Evolutionary conservation across 768 basidiomycete species (phyloP).

Genomic region (Lactarius hatsudake): DNA sequence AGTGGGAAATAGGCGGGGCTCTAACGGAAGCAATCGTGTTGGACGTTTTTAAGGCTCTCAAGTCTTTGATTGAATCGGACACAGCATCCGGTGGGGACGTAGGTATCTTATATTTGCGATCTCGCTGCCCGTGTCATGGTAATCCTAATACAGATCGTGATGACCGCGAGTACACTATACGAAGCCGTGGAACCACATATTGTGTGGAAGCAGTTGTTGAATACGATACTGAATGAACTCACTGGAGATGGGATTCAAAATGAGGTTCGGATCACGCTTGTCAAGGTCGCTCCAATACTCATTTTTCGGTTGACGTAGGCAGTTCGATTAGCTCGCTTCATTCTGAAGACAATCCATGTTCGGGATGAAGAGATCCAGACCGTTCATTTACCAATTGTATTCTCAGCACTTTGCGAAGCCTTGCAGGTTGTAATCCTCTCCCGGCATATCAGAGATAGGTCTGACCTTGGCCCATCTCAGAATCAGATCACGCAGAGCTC

Average conservation of each 20-base stretch:
- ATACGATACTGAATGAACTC: slow-evolving; percentile 54
- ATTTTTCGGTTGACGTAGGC: slow-evolving; percentile 42
- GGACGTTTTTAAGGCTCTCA: slow-evolving; percentile 75
- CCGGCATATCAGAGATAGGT: background rate
- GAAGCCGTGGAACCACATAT: slow-evolving; percentile 90
- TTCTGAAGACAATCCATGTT: slow-evolving; percentile 65
- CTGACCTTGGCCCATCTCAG: slow-evolving; percentile 5
- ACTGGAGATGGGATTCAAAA: slow-evolving; percentile 39
- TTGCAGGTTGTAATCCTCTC: slow-evolving; percentile 50
- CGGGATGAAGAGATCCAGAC: slow-evolving; percentile 87
- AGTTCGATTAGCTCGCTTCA: slow-evolving; percentile 64
- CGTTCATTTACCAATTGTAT: slow-evolving; percentile 78
- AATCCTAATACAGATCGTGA: slow-evolving; percentile 49
- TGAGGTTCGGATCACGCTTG: slow-evolving; percentile 45
- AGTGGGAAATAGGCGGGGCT: slow-evolving; percentile 90
- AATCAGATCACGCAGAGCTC: slow-evolving; percentile 2
- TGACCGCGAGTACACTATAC: slow-evolving; percentile 85
- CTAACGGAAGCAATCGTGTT: slow-evolving; percentile 77
- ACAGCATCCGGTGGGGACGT: slow-evolving; percentile 63
- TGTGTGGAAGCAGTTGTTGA: slow-evolving; percentile 77
- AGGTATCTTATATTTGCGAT: slow-evolving; percentile 26
- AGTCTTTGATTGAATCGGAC: slow-evolving; percentile 49
- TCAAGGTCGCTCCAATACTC: slow-evolving; percentile 2
- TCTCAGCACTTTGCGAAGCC: slow-evolving; percentile 63
- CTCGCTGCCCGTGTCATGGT: background rate